Evolutionary conservation across 495 filamentous ascomycete species (phyloP).

Genomic region (Hyaloscypha bicolor): DNA sequence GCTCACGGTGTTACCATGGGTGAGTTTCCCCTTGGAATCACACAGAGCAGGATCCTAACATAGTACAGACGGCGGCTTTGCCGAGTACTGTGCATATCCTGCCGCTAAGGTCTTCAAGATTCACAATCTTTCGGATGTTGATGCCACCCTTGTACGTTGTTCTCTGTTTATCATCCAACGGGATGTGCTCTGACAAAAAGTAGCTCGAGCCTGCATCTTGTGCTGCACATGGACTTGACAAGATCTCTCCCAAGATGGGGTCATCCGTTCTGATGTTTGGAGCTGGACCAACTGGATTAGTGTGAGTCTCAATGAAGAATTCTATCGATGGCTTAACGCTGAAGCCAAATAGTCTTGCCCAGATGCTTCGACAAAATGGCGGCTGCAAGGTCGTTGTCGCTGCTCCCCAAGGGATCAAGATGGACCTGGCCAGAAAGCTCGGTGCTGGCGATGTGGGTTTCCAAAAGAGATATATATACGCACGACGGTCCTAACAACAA

Average conservation of each 20-base stretch:
- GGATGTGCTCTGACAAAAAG: neutral
- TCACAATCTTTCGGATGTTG: constrained; percentile 67
- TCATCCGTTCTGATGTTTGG: constrained; percentile 69
- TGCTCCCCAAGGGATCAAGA: constrained; percentile 67
- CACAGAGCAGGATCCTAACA: constrained; percentile 58
- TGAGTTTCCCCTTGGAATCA: neutral
- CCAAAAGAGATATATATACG: neutral
- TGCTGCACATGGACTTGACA: constrained; percentile 70
- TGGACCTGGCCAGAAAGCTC: constrained; percentile 69
- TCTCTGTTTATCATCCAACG: neutral
- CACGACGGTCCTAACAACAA: neutral
- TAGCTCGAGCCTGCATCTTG: constrained; percentile 70
- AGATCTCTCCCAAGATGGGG: constrained; percentile 69
- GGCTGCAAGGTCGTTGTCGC: constrained; percentile 67
- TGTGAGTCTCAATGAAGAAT: constrained; percentile 5
- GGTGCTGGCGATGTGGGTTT: constrained; percentile 57
- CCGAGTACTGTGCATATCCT: constrained; percentile 62
- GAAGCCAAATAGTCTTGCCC: constrained; percentile 44
- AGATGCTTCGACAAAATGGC: constrained; percentile 65
- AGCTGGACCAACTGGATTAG: constrained; percentile 59
- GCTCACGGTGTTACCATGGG: constrained; percentile 28
- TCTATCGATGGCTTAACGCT: neutral
- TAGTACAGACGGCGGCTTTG: constrained; percentile 68
- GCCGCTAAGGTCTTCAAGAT: constrained; percentile 71
- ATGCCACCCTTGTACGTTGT: constrained; percentile 57